phyloP scores from a whole-genome alignment of 2,329 filamentous ascomycete species.

The Nemania abortiva region DNA sequence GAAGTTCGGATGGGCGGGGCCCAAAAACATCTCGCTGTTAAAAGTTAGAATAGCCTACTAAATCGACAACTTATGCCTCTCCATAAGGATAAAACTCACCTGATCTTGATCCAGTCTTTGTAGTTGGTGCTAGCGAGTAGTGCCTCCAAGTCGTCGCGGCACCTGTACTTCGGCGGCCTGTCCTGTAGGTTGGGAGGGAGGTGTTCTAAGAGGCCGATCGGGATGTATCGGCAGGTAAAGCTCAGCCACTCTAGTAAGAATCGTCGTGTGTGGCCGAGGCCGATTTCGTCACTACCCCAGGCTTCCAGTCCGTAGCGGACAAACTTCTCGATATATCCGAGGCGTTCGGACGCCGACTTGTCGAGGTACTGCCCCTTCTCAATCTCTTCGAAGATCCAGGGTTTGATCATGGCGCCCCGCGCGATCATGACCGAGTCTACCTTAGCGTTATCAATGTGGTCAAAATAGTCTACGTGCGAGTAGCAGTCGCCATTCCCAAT shows the following conservation, averaged over 20 bases:
- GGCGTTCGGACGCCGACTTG: slow-evolving; percentile 89
- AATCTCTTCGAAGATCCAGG: slow-evolving; percentile 99
- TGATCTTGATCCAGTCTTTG: slow-evolving; percentile 98
- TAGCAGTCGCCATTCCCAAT: slow-evolving; percentile 97
- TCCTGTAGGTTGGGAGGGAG: slow-evolving; percentile 91
- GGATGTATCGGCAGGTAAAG: slow-evolving; percentile 92
- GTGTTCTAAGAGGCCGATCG: slow-evolving; percentile 87
- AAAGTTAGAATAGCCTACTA: slow-evolving; percentile 22
- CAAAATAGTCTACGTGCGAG: slow-evolving; percentile 88
- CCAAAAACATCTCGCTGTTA: slow-evolving; percentile 93
- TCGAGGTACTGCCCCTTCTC: slow-evolving; percentile 92
- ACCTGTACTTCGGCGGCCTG: slow-evolving; percentile 83
- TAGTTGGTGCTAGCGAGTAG: slow-evolving; percentile 91
- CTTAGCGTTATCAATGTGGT: slow-evolving; percentile 78
- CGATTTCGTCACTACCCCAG: slow-evolving; percentile 96
- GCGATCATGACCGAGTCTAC: slow-evolving; percentile 98
- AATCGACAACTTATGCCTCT: neutral
- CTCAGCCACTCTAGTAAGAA: slow-evolving; percentile 97
- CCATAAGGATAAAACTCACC: slow-evolving; percentile 65
- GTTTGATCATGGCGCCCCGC: slow-evolving; percentile 96
- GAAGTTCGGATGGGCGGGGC: slow-evolving; percentile 89
- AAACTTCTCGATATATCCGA: slow-evolving; percentile 89
- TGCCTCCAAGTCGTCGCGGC: slow-evolving; percentile 93
- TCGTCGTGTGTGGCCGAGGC: slow-evolving; percentile 87
- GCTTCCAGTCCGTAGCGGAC: slow-evolving; percentile 89